Evolutionary conservation across 495 filamentous ascomycete species (phyloP), one percentile per base, ranked within the genome.

Genomic region (Penicillium bovifimosum): DNA sequence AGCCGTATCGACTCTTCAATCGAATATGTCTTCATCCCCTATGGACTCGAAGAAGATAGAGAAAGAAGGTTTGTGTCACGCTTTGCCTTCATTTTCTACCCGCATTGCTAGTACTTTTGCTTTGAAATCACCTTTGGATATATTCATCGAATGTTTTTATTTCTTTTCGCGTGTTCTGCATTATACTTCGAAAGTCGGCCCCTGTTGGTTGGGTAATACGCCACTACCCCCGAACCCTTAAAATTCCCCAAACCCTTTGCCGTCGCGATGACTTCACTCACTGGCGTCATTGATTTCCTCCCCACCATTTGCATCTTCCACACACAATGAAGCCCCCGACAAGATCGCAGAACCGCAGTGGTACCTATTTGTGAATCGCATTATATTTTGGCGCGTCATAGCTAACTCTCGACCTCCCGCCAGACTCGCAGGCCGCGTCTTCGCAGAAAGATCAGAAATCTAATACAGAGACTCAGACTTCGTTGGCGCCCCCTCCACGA

Each of bases 401-500:
- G 55, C 70, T 69, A 56, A 73, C 58, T 52, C 58, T 52, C 44
- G 36, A 54, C 45, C 20, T 29, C 40, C 53, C 40, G 40, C 58
- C 59, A 79, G 76, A 80, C 63, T 69, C 70, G 52, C 69, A 69
- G 53, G 59, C 70, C 49, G 59, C 69, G 20, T 65, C 73, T 52
- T 66, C 71, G 33, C 68, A 76, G 43, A 72, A 76, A 53, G 76
- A 79, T 31, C 65, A 63, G 16, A 73, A 70, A 46, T 43, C 70
- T 10, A 67, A 65, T 31, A 67, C 62, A 56, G 73, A 73, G 16
- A 52, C 66, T 35, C 70, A 80, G 64, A 73, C 65, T 56, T 76
- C 79, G 55, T 80, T 93, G 66, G 86, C 86, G 52, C 88, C 88
- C 57, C 88, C 90, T 58, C 87, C 88, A 41, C 87, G 86, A 67